Evolutionary conservation across 1,284 basidiomycete genomes (phyloP).

Genomic region (Trametes pubescens): DNA sequence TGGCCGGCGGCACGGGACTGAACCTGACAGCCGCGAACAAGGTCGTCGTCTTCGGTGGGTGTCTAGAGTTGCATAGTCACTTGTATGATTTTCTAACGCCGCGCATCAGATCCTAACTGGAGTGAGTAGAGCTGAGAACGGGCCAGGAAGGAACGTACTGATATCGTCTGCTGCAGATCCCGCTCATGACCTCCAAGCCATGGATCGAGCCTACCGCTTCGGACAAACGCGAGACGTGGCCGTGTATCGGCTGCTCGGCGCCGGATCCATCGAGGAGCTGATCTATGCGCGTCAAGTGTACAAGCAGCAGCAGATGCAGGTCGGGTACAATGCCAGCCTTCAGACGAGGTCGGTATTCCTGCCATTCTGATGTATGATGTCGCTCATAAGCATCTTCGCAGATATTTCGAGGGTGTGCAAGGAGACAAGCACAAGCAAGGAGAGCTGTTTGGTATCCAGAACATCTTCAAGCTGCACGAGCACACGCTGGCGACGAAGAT

Average conservation of each 20-base stretch:
- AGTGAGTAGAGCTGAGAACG: constrained; percentile 55
- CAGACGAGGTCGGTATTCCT: constrained; percentile 67
- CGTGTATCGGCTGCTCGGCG: constrained; percentile 85
- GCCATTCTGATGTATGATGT: neutral
- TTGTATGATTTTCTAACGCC: neutral
- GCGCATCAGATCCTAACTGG: constrained; percentile 81
- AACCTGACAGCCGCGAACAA: constrained; percentile 84
- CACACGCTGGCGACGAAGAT: constrained; percentile 75
- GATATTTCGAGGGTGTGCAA: constrained; percentile 85
- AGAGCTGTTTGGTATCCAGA: constrained; percentile 84
- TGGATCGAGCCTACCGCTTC: constrained; percentile 90
- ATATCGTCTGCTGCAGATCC: constrained; percentile 60
- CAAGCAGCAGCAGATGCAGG: constrained; percentile 90
- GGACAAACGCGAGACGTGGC: constrained; percentile 89
- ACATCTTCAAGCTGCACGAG: constrained; percentile 85
- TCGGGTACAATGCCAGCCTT: constrained; percentile 83
- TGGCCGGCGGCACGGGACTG: constrained; percentile 79
- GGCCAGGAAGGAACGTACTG: neutral
- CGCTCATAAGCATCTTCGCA: constrained; percentile 37
- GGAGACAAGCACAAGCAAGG: constrained; percentile 77
- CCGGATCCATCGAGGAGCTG: constrained; percentile 87
- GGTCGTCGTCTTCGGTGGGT: constrained; percentile 84
- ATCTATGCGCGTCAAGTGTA: constrained; percentile 89
- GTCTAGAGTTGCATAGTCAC: neutral
- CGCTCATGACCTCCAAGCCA: constrained; percentile 86